Evolutionary conservation across 1,139 yeast genomes (phyloP), one percentile per base, ranked within the genome.

Genomic region (Suhomyces choctaworum): DNA sequence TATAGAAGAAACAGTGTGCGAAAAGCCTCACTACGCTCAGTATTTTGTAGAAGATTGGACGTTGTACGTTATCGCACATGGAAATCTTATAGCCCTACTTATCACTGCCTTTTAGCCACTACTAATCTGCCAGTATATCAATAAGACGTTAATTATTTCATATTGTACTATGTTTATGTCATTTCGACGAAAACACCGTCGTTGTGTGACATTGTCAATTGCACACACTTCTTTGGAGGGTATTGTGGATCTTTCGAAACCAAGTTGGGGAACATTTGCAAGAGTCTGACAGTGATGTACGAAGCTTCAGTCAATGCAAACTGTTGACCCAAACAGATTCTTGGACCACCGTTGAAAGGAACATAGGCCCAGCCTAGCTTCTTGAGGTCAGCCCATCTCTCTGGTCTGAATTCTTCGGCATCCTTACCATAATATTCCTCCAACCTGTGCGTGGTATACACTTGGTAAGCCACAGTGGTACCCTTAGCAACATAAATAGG

Each of bases 291-390:
- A 27, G 52, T 40, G 11, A 60, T 50, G 40, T 62, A 68, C 2
- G 67, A 58, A 8, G 71, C 70, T 49, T 68, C 73, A 11, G 73
- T 68, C 32, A 68, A 59, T 7, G 73, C 73, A 58, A 66, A 68
- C 44, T 68, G 73, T 46, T 68, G 73, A 15, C 73, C 74, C 45
- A 68, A 59, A 43, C 73, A 66, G 25, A 67, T 62, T 45, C 73
- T 53, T 29, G 72, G 73, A 11, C 73, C 73, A 36, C 71, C 69
- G 36, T 66, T 67, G 52, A 68, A 68, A 27, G 74, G 74, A 43
- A 67, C 55, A 44, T 62, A 68, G 5, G 71, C 65, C 70, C 70
- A 64, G 21, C 73, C 71, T 27, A 62, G 55, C 40, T 65, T 65
- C 29, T 36, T 42, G n/a, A 36, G 31, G 12, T 39, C 38, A 7